Base-by-base conservation (phyloP, 1,139 yeast species). In the Pneumocystis jirovecii region DNA sequence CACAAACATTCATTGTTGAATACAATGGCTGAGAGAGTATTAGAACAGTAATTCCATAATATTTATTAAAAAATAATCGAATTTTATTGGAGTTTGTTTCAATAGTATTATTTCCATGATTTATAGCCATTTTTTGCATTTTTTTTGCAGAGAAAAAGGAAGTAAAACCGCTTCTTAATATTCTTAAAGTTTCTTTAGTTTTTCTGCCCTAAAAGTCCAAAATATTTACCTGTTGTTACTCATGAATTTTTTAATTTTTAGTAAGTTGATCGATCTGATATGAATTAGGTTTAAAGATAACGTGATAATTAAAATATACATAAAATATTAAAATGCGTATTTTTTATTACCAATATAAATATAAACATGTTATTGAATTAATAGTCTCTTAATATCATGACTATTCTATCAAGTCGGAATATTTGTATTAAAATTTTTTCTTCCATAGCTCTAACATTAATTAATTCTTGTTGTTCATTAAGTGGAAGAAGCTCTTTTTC, bases 401-500 rank as follows among this genome's bases (percentile, higher is more conserved):
- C 76, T 62, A 76, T 70, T 8, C 73, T 70, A 65, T 78, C 80
- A 31, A 77, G 66, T 64, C 78, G 67, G 65, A 67, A 66, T 60
- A 77, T 68, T 65, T 74, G 77, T 7, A 71, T 73, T 63, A 76
- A 63, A 37, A 77, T 69, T 64, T 70, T 71, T 65, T 73, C 76
- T 69, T 78, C 80, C 15, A 68, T 65, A 21, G 65, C 61, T 29
- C 73, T 66, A 69, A 88, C 80, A 70, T 79, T 79, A 67, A 83
- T 83, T 71, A 90, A 78, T 68, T 87, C 91, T 68, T 83, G 81
- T 69, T 88, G 78, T 74, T 93, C 98, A 64, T 86, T 82, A 15
- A 86, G 85, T 63, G 90, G 78, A 64, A 93, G 77, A 68, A 87
- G 80, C 71, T 87, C 89, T 44, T 82, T 83, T 73, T 89, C 96